Conservation (phyloP, 2,329 filamentous ascomycete genomes). For the Amphichorda felina region DNA sequence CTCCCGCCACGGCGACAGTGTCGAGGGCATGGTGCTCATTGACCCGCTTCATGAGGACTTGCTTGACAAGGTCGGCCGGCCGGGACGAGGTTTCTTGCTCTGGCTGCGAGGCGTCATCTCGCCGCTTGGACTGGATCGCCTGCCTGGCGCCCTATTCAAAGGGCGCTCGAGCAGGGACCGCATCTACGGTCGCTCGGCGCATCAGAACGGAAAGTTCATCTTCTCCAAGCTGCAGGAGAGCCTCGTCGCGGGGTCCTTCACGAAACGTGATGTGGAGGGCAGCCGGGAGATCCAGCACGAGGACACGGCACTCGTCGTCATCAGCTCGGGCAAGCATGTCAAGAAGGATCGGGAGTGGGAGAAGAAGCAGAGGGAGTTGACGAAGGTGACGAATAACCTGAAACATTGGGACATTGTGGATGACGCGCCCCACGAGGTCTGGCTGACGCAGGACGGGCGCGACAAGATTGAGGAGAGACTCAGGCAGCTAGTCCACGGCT, state of each 20-base stretch:
- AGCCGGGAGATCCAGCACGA: slow-evolving; percentile 68
- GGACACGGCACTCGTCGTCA: slow-evolving; percentile 65
- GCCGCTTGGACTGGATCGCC: slow-evolving; percentile 72
- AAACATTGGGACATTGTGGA: slow-evolving; percentile 78
- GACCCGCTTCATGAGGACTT: slow-evolving; percentile 85
- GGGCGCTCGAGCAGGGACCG: slow-evolving; percentile 74
- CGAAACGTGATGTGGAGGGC: slow-evolving; percentile 68
- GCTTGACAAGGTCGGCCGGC: slow-evolving; percentile 52
- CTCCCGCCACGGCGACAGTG: slow-evolving; percentile 62
- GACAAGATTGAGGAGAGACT: slow-evolving; percentile 69
- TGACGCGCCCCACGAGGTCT: slow-evolving; percentile 76
- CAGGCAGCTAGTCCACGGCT: slow-evolving; percentile 45
- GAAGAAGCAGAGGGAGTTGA: slow-evolving; percentile 74
- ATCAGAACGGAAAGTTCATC: slow-evolving; percentile 72
- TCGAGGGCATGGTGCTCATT: slow-evolving; percentile 72
- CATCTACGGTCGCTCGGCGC: slow-evolving; percentile 67
- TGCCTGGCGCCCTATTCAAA: slow-evolving; percentile 70
- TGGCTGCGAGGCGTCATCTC: slow-evolving; percentile 82
- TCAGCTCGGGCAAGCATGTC: slow-evolving; percentile 69
- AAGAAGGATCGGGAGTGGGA: slow-evolving; percentile 63
- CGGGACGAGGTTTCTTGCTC: slow-evolving; percentile 66
- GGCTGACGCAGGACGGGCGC: slow-evolving; percentile 63
- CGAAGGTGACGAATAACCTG: slow-evolving; percentile 66
- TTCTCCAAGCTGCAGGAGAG: slow-evolving; percentile 91
- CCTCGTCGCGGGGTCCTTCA: slow-evolving; percentile 73